Percentiles rank a stretch among this genome's conserved stretches.
These are phyloP conservation scores for Pulicaria dysenterica DNA, from an alignment of 129 eudicot species.

Conservation along the genomic window DNA sequence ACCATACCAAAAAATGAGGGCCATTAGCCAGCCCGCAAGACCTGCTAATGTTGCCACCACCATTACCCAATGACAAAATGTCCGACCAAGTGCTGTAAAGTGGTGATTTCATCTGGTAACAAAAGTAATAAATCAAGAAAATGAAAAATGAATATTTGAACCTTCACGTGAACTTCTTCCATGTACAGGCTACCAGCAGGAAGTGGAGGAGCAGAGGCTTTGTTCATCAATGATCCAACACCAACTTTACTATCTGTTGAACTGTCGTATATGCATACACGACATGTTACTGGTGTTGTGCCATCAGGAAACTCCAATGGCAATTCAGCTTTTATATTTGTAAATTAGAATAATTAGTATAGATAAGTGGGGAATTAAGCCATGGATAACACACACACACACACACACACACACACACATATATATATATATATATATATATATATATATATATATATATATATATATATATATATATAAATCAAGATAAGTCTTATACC, in stretches of 20 bases:
- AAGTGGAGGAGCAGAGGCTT: slow-evolving; percentile 81
- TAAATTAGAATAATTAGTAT: slow-evolving; percentile 6
- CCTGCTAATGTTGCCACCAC: background rate
- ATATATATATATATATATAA: too few relatives aligned
- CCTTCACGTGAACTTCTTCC: slow-evolving; percentile 98
- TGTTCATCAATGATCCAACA: slow-evolving; percentile 72
- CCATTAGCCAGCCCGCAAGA: background rate
- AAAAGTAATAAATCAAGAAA: background rate
- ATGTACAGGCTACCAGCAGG: slow-evolving; percentile 90
- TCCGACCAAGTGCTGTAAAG: background rate
- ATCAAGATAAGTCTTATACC: slow-evolving; percentile 44
- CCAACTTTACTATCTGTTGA: slow-evolving; percentile 77
- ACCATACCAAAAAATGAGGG: background rate
- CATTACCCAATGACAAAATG: background rate
- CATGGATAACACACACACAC: background rate
- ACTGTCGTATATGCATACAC: slow-evolving; percentile 71
- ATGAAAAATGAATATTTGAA: slow-evolving; percentile 11
- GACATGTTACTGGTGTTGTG: slow-evolving; percentile 91
- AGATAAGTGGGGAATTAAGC: background rate
- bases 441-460: too few relatives aligned
- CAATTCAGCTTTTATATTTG: slow-evolving; percentile 54
- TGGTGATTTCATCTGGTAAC: background rate
- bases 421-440: too few relatives aligned
- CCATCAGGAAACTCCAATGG: slow-evolving; percentile 99
- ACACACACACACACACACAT: too few relatives aligned